Percentiles rank a stretch among this genome's conserved stretches.
These are phyloP conservation scores for Komagataella mondaviorum DNA, from an alignment of 805 yeast species.

Conservation along the genomic window DNA sequence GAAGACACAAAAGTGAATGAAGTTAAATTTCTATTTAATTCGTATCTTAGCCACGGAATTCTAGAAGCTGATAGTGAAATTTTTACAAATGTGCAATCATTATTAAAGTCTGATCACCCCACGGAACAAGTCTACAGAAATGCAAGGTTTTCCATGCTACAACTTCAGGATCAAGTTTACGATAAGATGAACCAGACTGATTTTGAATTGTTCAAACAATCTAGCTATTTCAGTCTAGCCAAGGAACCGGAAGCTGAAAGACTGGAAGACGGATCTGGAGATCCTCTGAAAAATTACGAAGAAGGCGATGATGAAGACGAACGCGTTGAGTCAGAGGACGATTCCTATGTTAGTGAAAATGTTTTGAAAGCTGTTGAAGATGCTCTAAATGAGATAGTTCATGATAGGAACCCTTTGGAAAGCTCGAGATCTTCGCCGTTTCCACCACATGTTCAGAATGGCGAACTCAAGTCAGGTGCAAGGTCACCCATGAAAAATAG, in stretches of 20 bases:
- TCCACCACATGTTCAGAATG: neutral
- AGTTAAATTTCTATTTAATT: slow-evolving; percentile 21
- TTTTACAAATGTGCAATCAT: slow-evolving; percentile 22
- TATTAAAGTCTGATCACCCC: slow-evolving; percentile 14
- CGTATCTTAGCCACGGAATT: slow-evolving; percentile 22
- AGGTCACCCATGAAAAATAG: slow-evolving; percentile 1
- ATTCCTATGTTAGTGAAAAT: slow-evolving; percentile 20
- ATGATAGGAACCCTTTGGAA: slow-evolving; percentile 5
- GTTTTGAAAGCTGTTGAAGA: slow-evolving; percentile 53
- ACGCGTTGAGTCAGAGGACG: slow-evolving; percentile 13
- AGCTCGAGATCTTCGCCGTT: neutral
- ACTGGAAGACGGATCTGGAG: slow-evolving; percentile 14
- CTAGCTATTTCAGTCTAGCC: slow-evolving; percentile 28
- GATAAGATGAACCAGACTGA: slow-evolving; percentile 36
- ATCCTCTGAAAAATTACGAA: slow-evolving; percentile 17
- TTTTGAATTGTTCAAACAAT: slow-evolving; percentile 45
- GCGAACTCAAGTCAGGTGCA: neutral
- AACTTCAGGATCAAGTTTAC: slow-evolving; percentile 41
- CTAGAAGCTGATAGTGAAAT: slow-evolving; percentile 15
- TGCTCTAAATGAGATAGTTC: slow-evolving; percentile 50
- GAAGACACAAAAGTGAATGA: slow-evolving; percentile 9
- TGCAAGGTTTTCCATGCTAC: slow-evolving; percentile 49
- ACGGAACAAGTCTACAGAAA: slow-evolving; percentile 23
- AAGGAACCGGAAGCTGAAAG: neutral
- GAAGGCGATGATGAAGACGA: slow-evolving; percentile 19